Evolutionary conservation across 306 rosid genomes (phyloP).

Genomic region (Rosa multiflora): DNA sequence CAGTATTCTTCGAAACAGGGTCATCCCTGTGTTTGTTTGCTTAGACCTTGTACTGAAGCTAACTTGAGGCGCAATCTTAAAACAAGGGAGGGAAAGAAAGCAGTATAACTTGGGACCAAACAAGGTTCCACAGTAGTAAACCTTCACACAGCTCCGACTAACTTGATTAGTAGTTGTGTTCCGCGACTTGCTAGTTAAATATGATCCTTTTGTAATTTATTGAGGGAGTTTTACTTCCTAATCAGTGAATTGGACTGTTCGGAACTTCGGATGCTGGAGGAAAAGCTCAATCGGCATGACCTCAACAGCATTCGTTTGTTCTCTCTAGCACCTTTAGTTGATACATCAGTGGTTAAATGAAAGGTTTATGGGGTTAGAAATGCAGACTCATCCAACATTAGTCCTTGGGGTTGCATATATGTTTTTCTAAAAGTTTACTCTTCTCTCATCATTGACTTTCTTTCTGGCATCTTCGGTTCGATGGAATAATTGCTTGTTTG

Average conservation of each 20-base stretch:
- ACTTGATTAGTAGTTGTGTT: not conserved
- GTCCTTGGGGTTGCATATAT: no score
- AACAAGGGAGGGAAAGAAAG: not conserved
- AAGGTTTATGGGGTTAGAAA: no score
- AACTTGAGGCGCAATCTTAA: not conserved
- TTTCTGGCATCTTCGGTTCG: no score
- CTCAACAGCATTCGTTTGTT: not conserved
- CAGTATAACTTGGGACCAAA: conserved; percentile 12
- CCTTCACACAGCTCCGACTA: not conserved
- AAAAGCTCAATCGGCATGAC: conserved; percentile 63
- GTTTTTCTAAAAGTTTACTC: no score
- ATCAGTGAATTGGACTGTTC: conserved; percentile 74
- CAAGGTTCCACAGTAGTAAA: not conserved
- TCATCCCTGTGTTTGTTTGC: not conserved
- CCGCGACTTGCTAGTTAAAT: no score
- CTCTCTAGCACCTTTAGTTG: not conserved
- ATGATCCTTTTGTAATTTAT: conserved; percentile 12
- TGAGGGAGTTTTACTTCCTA: conserved; percentile 68
- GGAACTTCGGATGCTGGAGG: conserved; percentile 40
- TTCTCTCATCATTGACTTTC: no score
- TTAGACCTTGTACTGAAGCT: not conserved
- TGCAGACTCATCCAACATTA: no score
- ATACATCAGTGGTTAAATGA: not conserved
- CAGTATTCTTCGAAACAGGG: not conserved
- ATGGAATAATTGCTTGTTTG: no score